Conservation (phyloP, 1,284 basidiomycete species). For the Ustilago trichophora region DNA sequence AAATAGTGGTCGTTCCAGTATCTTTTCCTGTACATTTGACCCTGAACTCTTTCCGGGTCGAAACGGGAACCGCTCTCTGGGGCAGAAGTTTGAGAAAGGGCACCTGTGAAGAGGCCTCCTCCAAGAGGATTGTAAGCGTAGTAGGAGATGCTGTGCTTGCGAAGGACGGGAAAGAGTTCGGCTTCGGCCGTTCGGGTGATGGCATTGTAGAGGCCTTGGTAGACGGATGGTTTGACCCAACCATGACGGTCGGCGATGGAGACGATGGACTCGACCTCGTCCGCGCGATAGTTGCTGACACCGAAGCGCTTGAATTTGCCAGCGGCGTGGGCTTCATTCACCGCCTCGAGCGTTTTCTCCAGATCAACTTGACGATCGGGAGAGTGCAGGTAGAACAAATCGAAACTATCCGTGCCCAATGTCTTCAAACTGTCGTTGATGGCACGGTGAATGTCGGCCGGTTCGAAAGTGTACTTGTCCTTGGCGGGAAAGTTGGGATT, state of each 20-base stretch:
- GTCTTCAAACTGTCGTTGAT: conserved; percentile 63
- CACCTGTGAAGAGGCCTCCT: conserved; percentile 54
- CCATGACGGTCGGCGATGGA: conserved; percentile 71
- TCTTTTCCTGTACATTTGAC: conserved; percentile 44
- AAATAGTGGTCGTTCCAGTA: conserved; percentile 58
- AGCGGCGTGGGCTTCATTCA: conserved; percentile 71
- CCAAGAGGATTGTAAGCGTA: conserved; percentile 67
- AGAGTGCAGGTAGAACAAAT: conserved; percentile 73
- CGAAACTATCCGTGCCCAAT: conserved; percentile 67
- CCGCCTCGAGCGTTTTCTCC: conserved; percentile 70
- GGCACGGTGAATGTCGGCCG: conserved; percentile 66
- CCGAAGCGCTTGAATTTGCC: conserved; percentile 71
- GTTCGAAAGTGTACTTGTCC: conserved; percentile 59
- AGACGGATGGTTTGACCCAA: conserved; percentile 74
- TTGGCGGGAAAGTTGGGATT: conserved; percentile 17
- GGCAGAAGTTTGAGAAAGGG: neutral
- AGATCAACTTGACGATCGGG: conserved; percentile 71
- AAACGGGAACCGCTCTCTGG: conserved; percentile 41
- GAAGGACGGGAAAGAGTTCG: conserved; percentile 47
- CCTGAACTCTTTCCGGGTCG: conserved; percentile 43
- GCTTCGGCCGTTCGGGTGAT: conserved; percentile 43
- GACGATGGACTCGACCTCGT: conserved; percentile 77
- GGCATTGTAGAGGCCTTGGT: conserved; percentile 71
- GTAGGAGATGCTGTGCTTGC: conserved; percentile 71
- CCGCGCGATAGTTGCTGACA: conserved; percentile 71